phyloP scores from a whole-genome alignment of 768 basidiomycete species.

The Candolleomyces eurysporus region DNA sequence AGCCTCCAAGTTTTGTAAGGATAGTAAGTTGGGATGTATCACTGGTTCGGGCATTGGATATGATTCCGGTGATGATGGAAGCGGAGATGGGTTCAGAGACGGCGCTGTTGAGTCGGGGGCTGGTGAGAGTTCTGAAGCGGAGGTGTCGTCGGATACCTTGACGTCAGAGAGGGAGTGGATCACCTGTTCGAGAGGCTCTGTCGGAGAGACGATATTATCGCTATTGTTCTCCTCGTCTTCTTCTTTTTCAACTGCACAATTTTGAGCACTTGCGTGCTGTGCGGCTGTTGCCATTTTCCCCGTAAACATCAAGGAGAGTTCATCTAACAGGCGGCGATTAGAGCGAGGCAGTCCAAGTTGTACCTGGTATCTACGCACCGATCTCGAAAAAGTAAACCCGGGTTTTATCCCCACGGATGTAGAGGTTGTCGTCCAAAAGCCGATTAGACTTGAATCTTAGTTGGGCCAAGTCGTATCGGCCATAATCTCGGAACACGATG shows the following conservation, averaged over 20 bases:
- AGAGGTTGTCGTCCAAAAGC: slow-evolving; percentile 91
- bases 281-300: slow-evolving; percentile 45
- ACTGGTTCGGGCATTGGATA: slow-evolving; percentile 5
- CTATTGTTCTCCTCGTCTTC: slow-evolving; percentile 11
- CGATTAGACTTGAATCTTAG: slow-evolving; percentile 87
- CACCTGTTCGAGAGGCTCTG: background rate
- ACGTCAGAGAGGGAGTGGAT: background rate
- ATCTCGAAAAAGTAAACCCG: slow-evolving; percentile 96
- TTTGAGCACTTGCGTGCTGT: slow-evolving; percentile 26
- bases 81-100: slow-evolving; percentile 1
- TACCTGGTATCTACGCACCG: slow-evolving; percentile 38
- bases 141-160: background rate
- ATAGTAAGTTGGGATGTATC: slow-evolving; percentile 40
- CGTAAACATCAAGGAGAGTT: slow-evolving; percentile 78
- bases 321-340: slow-evolving; percentile 44
- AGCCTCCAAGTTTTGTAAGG: slow-evolving; percentile 30
- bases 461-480: slow-evolving; percentile 92
- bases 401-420: slow-evolving; percentile 95
- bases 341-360: background rate
- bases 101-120: slow-evolving; percentile 2
- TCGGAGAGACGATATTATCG: background rate
- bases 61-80: background rate
- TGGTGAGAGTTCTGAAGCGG: background rate
- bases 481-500: slow-evolving; percentile 90
- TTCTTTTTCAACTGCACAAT: slow-evolving; percentile 35